Evolutionary conservation across 768 basidiomycete genomes (phyloP).

Genomic region (Leucogyrophana mollusca): DNA sequence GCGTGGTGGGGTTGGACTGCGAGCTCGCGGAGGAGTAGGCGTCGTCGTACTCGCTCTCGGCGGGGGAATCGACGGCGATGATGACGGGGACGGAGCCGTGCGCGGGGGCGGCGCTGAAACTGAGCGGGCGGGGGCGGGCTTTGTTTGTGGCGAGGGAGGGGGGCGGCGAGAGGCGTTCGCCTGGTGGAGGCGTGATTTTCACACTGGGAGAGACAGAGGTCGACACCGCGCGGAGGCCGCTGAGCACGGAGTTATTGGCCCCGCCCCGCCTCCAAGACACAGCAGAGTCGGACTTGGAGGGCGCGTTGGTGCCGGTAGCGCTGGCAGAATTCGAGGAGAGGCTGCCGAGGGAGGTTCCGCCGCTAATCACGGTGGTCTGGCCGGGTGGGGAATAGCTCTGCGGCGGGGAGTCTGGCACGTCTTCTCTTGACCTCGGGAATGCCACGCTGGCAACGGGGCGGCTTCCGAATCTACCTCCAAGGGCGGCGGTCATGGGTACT

Average conservation of each 20-base stretch:
- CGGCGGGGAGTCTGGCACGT: slow-evolving; percentile 46
- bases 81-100: slow-evolving; percentile 49
- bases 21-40: slow-evolving; percentile 58
- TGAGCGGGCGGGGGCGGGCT: slow-evolving; percentile 66
- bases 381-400: slow-evolving; percentile 40
- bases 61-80: slow-evolving; percentile 53
- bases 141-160: slow-evolving; percentile 31
- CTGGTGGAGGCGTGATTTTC: slow-evolving; percentile 71
- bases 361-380: slow-evolving; percentile 68
- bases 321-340: slow-evolving; percentile 34
- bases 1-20: slow-evolving; percentile 74
- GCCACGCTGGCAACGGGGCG: slow-evolving; percentile 46
- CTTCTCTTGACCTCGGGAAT: slow-evolving; percentile 28
- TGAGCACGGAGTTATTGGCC: slow-evolving; percentile 68
- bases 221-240: slow-evolving; percentile 58
- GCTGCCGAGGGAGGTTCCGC: slow-evolving; percentile 67
- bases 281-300: slow-evolving; percentile 82
- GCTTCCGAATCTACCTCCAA: slow-evolving; percentile 75
- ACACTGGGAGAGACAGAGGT: slow-evolving; percentile 53
- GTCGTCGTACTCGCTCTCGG: slow-evolving; percentile 55
- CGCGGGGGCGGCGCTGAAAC: slow-evolving; percentile 49
- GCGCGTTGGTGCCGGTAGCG: slow-evolving; percentile 28
- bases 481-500: slow-evolving; percentile 77
- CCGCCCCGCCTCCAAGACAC: slow-evolving; percentile 79
- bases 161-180: slow-evolving; percentile 57